A percentile compares a stretch with the other conserved stretches of the same genome.
phyloP scores from a whole-genome alignment of 768 basidiomycete species.

The Auricularia sp. region DNA sequence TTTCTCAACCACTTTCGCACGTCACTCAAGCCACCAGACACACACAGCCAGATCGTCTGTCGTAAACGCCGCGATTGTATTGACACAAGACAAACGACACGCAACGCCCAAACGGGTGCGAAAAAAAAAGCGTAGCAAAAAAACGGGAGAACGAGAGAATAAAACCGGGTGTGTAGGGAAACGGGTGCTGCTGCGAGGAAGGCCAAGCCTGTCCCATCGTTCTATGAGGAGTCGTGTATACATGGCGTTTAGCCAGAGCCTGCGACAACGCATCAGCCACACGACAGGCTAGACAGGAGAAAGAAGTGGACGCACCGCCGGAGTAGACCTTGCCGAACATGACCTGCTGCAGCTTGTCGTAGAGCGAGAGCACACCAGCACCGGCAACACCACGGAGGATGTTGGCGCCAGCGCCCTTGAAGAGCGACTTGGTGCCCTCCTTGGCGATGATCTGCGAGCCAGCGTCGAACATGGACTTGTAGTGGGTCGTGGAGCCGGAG shows the following conservation, averaged over 20 bases:
- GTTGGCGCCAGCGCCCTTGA: conserved; percentile 96
- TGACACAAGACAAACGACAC: background rate
- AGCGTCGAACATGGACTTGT: conserved; percentile 99
- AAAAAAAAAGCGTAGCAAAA: background rate
- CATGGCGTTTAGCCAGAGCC: conserved; percentile 31
- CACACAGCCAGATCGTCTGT: background rate
- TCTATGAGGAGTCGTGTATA: background rate
- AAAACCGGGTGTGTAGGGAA: background rate
- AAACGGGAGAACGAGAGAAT: background rate
- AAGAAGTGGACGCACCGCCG: conserved; percentile 51
- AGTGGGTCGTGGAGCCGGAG: conserved; percentile 88
- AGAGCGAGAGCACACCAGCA: conserved; percentile 97
- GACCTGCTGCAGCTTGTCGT: conserved; percentile 95
- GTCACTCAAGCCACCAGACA: too few relatives aligned
- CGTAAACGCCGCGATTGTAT: conserved; percentile 1
- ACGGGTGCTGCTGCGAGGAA: background rate
- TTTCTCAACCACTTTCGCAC: too few relatives aligned
- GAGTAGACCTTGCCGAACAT: conserved; percentile 99
- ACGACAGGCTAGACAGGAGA: background rate
- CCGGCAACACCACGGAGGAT: conserved; percentile 95
- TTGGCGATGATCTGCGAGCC: conserved; percentile 84
- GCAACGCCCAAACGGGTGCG: background rate
- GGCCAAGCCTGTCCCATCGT: background rate
- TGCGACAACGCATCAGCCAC: conserved; percentile 7
- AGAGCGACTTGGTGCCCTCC: conserved; percentile 91